Evolutionary conservation across 2,329 filamentous ascomycete species (phyloP), one percentile per base, ranked within the genome.

Genomic region (Grosmannia penicillata): DNA sequence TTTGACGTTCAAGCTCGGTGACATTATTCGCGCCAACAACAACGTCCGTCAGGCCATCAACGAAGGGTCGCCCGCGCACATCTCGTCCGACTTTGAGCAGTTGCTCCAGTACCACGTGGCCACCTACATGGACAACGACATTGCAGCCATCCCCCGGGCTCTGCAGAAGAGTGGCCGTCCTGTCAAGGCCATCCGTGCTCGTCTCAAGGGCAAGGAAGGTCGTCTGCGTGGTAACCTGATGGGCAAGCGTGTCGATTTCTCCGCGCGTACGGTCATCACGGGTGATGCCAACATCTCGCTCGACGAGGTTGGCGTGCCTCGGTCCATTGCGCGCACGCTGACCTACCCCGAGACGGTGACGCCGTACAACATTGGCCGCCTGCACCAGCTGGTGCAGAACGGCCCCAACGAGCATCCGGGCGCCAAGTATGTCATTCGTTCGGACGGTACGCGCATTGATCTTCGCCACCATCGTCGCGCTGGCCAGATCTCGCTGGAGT

Each of bases 51-150:
- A 91, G 49, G 91, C 86, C 43, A 84, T 93, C 51, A 76, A 83
- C 42, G 86, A 95, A 57, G 91, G 91, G 41, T 87, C 87, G 4
- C 86, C 91, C 1, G 78, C 83, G 46, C 91, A 98, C 59, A 85
- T 96, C 48, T 75, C 86, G 14, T 74, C 78, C 42, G 91, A 98
- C 52, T 96, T 95, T 42, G 85, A 94, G 58, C 77, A 80, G 46
- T 65, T 98, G 24, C 67, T 99, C 27, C 93, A 99, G 55, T 99
- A 94, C 55, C 93, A 98, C 53, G 87, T 98, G 43, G 93, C 93
- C 31, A 98, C 93, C 1, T 93, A 95, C 61, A 98, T 99, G 93
- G 91, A 98, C 61, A 99, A 98, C 52, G 89, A 98, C 56, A 95
- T 96, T 60, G 91, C 93, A 46, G 87, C 89, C 36, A 79, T 93